Percentiles rank a stretch among this genome's conserved stretches.
phyloP scores from a whole-genome alignment of 768 basidiomycete species.

The Phylloporus rhodoxanthus region DNA sequence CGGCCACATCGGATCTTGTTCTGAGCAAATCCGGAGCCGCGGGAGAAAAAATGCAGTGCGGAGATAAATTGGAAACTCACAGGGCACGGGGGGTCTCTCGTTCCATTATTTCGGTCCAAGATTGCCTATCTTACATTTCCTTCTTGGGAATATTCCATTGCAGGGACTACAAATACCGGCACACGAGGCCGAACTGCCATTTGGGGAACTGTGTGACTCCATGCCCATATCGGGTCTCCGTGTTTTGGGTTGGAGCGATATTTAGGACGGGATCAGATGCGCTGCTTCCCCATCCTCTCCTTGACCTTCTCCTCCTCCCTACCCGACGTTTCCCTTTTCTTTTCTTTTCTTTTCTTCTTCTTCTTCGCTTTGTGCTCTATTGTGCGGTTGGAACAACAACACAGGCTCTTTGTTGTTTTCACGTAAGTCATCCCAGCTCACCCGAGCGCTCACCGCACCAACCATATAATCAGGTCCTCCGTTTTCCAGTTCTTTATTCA shows the following conservation, averaged over 20 bases:
- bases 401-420: constrained; percentile 28
- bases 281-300: constrained; percentile 27
- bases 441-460: not conserved
- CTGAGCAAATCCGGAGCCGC: constrained; percentile 23
- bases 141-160: constrained; percentile 26
- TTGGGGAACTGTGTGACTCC: constrained; percentile 1
- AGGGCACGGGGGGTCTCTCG: constrained; percentile 25
- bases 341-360: constrained; percentile 16
- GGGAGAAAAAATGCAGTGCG: constrained; percentile 14
- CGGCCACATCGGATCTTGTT: constrained; percentile 27
- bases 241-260: constrained; percentile 17
- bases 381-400: constrained; percentile 32
- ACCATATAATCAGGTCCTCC: constrained; percentile 22
- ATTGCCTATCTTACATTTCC: constrained; percentile 2
- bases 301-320: constrained; percentile 33
- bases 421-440: constrained; percentile 22
- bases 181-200: constrained; percentile 30
- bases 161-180: constrained; percentile 31
- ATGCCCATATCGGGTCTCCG: constrained; percentile 8
- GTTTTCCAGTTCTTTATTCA: constrained; percentile 32
- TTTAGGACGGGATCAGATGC: constrained; percentile 31
- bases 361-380: constrained; percentile 29
- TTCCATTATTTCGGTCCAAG: constrained; percentile 7
- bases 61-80: constrained; percentile 18
- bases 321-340: constrained; percentile 35